A percentile compares a stretch with the other conserved stretches of the same genome.
These are phyloP conservation scores for Gossypium laxum DNA, from an alignment of 441 rosid species.

Conservation along the genomic window DNA sequence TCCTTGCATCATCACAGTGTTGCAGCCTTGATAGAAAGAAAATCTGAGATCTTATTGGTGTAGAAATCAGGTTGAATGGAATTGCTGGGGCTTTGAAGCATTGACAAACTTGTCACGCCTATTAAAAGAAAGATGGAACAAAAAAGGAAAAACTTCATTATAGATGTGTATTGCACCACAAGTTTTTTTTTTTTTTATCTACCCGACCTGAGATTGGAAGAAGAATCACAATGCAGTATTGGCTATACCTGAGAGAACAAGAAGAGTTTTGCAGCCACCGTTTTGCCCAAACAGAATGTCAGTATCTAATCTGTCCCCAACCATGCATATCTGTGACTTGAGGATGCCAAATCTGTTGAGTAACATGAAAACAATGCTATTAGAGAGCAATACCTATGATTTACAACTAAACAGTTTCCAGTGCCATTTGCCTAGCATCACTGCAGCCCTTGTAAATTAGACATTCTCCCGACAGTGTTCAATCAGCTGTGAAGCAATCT, in stretches of 20 bases:
- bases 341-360: slow-evolving; percentile 56
- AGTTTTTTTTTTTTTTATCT: not conserved
- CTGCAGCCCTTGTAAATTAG: not conserved
- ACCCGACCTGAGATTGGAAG: not conserved
- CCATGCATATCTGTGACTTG: slow-evolving; percentile 79
- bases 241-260: slow-evolving; percentile 55
- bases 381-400: not conserved
- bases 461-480: not conserved
- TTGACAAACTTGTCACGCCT: slow-evolving; percentile 62
- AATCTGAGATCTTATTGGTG: slow-evolving; percentile 62
- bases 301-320: slow-evolving; percentile 69
- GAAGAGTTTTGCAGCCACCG: slow-evolving; percentile 67
- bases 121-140: not conserved
- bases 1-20: slow-evolving; percentile 33
- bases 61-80: slow-evolving; percentile 61
- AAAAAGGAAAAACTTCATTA: not conserved
- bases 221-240: not conserved
- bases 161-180: too few species aligned
- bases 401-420: not conserved
- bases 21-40: slow-evolving; percentile 54
- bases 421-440: not conserved
- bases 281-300: slow-evolving; percentile 66
- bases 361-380: not conserved
- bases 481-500: not conserved
- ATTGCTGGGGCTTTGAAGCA: slow-evolving; percentile 57